Conservation (phyloP, 352 stramenopile genomes). For the Thalassiosira tumida region DNA sequence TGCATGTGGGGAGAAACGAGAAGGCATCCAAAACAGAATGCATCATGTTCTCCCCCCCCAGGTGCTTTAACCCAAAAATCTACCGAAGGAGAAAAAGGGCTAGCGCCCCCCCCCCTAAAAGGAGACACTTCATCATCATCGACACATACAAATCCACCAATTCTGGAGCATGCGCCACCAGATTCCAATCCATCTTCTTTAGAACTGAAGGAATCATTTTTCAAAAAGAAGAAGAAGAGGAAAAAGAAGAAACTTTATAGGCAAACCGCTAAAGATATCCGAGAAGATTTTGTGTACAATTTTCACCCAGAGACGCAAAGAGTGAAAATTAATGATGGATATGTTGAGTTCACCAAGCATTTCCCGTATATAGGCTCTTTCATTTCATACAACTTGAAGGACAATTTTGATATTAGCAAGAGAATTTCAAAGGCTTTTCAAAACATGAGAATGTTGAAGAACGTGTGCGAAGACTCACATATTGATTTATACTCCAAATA, state of each 20-base stretch:
- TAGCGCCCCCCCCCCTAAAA: not conserved
- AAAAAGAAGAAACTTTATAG: slow-evolving; percentile 12
- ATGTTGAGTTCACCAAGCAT: not conserved
- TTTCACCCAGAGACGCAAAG: not conserved
- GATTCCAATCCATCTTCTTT: not conserved
- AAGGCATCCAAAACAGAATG: not conserved
- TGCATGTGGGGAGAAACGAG: slow-evolving; percentile 17
- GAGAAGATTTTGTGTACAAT: not conserved
- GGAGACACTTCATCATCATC: not conserved
- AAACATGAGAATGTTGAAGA: slow-evolving; percentile 30
- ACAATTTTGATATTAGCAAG: slow-evolving; percentile 41
- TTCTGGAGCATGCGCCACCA: not conserved
- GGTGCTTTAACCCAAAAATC: not conserved
- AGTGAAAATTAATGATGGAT: not conserved
- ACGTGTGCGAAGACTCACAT: slow-evolving; percentile 42
- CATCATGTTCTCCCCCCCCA: not conserved
- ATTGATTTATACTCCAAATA: slow-evolving; percentile 51
- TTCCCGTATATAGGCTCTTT: slow-evolving; percentile 21
- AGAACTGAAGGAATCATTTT: not conserved
- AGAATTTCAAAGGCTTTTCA: not conserved
- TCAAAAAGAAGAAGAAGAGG: not conserved
- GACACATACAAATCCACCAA: not conserved
- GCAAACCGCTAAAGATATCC: not conserved
- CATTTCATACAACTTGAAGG: slow-evolving; percentile 45
- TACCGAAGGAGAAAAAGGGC: not conserved